These are phyloP conservation scores for Lachnum nothofagi DNA, from an alignment of 2,329 filamentous ascomycete species.

Conservation along the genomic window DNA sequence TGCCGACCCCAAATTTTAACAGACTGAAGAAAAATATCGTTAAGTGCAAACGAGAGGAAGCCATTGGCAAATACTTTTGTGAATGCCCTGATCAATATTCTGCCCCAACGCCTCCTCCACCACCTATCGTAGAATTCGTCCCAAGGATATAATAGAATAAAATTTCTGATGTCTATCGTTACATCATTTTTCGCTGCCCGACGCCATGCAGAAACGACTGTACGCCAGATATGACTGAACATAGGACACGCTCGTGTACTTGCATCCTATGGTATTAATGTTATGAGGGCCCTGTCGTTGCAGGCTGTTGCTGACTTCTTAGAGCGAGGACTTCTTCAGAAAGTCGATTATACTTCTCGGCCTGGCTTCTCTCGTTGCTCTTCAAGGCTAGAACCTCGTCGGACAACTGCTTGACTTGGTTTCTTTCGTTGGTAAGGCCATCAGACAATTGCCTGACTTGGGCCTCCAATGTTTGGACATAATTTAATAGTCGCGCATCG, in stretches of 20 bases:
- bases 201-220: slow-evolving; percentile 24
- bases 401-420: slow-evolving; percentile 42
- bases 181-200: slow-evolving; percentile 25
- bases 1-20: background rate
- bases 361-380: slow-evolving; percentile 23
- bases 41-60: background rate
- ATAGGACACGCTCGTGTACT: slow-evolving; percentile 26
- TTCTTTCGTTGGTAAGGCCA: too few relatives aligned
- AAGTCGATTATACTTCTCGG: slow-evolving; percentile 28
- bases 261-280: slow-evolving; percentile 22
- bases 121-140: slow-evolving; percentile 13
- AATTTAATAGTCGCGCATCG: slow-evolving; percentile 63
- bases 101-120: slow-evolving; percentile 22
- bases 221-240: slow-evolving; percentile 20
- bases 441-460: slow-evolving; percentile 44
- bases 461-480: slow-evolving; percentile 66
- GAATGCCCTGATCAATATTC: slow-evolving; percentile 10
- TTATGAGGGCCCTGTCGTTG: slow-evolving; percentile 20
- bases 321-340: slow-evolving; percentile 28
- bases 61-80: slow-evolving; percentile 11
- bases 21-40: slow-evolving; percentile 2
- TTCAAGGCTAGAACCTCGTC: slow-evolving; percentile 42
- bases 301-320: slow-evolving; percentile 22
- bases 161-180: slow-evolving; percentile 22
- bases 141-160: slow-evolving; percentile 12